Evolutionary conservation across 768 basidiomycete genomes (phyloP).

Genomic region (Sporobolomyces phaffii): DNA sequence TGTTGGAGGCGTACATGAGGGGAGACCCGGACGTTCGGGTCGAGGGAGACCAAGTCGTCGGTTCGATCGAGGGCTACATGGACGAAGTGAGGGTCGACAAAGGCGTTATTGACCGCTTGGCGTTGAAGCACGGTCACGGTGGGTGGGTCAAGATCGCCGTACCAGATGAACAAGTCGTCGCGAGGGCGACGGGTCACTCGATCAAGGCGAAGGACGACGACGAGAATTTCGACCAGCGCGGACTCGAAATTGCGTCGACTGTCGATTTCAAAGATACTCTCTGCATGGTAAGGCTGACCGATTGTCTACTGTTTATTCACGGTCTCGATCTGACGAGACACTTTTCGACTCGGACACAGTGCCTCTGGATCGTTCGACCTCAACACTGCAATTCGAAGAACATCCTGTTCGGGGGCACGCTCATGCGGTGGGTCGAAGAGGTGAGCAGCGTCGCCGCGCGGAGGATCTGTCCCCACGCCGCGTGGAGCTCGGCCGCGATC

Average conservation of each 20-base stretch:
- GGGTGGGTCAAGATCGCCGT: conserved; percentile 17
- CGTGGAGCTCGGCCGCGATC: conserved; percentile 34
- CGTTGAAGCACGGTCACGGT: background rate
- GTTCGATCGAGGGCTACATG: conserved; percentile 32
- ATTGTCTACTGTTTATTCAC: background rate
- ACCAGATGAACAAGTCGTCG: conserved; percentile 3
- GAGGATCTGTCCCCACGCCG: conserved; percentile 3
- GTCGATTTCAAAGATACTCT: conserved; percentile 31
- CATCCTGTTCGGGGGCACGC: conserved; percentile 33
- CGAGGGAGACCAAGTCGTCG: conserved; percentile 29
- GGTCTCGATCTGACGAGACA: too few species aligned
- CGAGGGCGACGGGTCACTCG: conserved; percentile 3
- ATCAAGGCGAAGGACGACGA: background rate
- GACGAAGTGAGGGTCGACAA: conserved; percentile 20
- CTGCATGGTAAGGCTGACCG: conserved; percentile 9
- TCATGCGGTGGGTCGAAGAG: conserved; percentile 38
- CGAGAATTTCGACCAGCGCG: background rate
- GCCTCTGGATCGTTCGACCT: conserved; percentile 35
- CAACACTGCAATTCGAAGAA: conserved; percentile 33
- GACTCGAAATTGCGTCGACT: background rate
- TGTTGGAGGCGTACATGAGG: conserved; percentile 29
- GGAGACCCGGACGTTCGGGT: conserved; percentile 20
- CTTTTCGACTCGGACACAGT: background rate
- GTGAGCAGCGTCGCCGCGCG: conserved; percentile 27
- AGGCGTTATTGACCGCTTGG: background rate